These are phyloP conservation scores for Blastocystis sp. DNA, from an alignment of 352 stramenopile genomes.

Conservation along the genomic window DNA sequence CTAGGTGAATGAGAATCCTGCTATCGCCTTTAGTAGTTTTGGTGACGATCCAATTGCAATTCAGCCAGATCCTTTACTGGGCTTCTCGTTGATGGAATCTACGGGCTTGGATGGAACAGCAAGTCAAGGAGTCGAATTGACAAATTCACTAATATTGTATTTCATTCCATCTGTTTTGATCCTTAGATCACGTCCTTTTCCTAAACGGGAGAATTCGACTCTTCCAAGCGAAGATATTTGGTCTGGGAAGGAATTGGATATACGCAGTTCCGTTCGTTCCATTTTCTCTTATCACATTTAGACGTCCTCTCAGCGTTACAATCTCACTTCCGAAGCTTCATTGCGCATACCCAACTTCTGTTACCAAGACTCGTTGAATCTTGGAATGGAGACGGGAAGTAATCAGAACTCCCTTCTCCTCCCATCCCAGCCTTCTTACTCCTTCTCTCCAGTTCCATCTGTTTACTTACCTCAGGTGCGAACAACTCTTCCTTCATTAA, in stretches of 20 bases:
- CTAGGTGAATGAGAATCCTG: background rate
- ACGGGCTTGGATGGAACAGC: background rate
- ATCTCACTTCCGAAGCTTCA: background rate
- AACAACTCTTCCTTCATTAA: background rate
- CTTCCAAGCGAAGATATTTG: background rate
- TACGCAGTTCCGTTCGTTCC: constrained; percentile 13
- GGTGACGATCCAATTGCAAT: background rate
- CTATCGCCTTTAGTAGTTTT: background rate
- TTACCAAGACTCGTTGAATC: background rate
- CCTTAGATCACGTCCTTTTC: background rate
- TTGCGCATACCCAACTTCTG: background rate
- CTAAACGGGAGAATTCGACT: background rate
- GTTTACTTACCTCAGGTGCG: background rate
- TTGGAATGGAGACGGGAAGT: background rate
- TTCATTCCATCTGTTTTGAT: background rate
- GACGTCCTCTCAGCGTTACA: background rate
- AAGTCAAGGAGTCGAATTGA: background rate
- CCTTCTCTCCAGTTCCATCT: background rate
- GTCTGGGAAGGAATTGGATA: background rate
- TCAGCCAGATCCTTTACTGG: too few species aligned
- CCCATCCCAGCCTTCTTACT: background rate
- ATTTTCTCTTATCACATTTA: background rate
- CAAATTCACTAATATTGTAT: background rate
- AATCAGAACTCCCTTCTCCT: background rate
- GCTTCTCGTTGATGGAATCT: too few species aligned